Evolutionary conservation across 2,329 filamentous ascomycete genomes (phyloP), one percentile per base, ranked within the genome.

Genomic region (Rutstroemia sp.): DNA sequence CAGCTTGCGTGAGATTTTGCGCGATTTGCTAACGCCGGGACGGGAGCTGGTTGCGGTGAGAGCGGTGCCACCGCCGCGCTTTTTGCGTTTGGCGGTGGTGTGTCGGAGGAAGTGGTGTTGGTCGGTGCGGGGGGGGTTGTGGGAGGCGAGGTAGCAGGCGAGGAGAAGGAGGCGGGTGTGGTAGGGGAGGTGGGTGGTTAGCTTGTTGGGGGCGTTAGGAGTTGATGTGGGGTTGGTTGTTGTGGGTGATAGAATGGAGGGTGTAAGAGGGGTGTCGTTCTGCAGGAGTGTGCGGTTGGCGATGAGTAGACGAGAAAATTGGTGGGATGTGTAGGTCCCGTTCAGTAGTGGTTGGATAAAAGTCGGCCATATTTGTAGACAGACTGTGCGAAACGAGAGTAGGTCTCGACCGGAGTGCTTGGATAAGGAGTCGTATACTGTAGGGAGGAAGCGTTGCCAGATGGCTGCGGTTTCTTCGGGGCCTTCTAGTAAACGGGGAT

Each of bases 401-500:
- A 97, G 77, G 39, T 92, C 91, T 50, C 91, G 84, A 0, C 87
- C 87, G 3, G 90, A 90, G 48, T 90, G 84, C 61, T 87, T 89
- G 49, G 87, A 83, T 12, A 97, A 77, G 1, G 92, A 85, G 69
- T 99, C 94, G 78, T 95, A 94, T 14, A 96, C 84, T 4, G 90
- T 89, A 49, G 83, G 83, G 60, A 86, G 83, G 74, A 95, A 97
- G 46, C 90, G 85, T 14, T 82, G 76, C 87, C 88, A 94, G 16
- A 92, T 80, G 71, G 87, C 87, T 23, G 73, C 69, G 9, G 86
- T 86, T 38, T 77, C 74, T 61, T 80, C 76, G 9, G 77, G 27
- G 2, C 62, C 63, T 3, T 48, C 50, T 3, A 66, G 67, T 74
- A 79, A 62, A 78, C 77, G 50, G 74, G 76, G 3, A 72, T 73